Conservation (phyloP, 1,284 basidiomycete genomes). For the Boletus semigastroideus region DNA sequence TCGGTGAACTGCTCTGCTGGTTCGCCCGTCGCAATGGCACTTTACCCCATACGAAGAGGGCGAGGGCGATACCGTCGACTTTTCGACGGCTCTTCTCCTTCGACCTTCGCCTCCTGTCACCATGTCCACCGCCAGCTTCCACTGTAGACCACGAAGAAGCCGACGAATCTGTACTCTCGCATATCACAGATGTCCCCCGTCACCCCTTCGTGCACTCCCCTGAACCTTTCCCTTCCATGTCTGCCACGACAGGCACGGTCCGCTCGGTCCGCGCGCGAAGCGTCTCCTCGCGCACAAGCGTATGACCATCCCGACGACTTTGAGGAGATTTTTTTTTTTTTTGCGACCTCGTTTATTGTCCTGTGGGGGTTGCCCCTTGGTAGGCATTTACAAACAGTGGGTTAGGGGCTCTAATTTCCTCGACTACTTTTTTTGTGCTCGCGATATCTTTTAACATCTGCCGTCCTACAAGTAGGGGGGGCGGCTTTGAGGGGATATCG, state of each 20-base stretch:
- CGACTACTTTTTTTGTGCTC: no score
- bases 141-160: neutral
- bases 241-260: conserved; percentile 38
- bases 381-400: no score
- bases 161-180: conserved; percentile 20
- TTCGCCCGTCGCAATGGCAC: conserved; percentile 50
- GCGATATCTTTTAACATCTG: no score
- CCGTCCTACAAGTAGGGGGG: no score
- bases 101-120: conserved; percentile 14
- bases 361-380: no score
- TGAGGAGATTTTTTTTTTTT: no score
- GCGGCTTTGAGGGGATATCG: no score
- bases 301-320: conserved; percentile 13
- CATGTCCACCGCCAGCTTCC: neutral
- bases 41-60: conserved; percentile 27
- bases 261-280: conserved; percentile 33
- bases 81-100: conserved; percentile 27
- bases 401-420: no score
- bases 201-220: conserved; percentile 35
- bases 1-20: conserved; percentile 66
- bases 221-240: conserved; percentile 37
- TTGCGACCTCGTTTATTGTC: no score
- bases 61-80: conserved; percentile 17
- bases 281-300: conserved; percentile 35
- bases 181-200: conserved; percentile 33